phyloP scores from a whole-genome alignment of 768 basidiomycete genomes.

The Mycena maculata region DNA sequence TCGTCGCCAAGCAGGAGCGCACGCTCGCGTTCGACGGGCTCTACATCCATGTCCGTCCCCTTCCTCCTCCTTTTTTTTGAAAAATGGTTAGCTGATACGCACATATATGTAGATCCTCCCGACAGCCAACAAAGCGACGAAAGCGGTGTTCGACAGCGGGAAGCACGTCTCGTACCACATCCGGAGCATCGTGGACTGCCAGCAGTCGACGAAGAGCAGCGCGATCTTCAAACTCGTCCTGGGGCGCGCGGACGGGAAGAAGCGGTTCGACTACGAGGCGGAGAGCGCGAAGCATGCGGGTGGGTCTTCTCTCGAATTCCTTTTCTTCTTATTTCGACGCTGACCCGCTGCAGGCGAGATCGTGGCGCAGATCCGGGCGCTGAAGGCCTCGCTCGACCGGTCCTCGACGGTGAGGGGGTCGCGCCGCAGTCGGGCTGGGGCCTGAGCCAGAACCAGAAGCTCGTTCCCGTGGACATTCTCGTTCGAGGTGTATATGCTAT shows the following conservation, averaged over 20 bases:
- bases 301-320: slow-evolving; percentile 38
- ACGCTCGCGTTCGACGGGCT: slow-evolving; percentile 94
- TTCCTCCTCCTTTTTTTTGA: background rate
- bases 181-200: slow-evolving; percentile 85
- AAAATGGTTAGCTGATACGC: slow-evolving; percentile 20
- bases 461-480: no score
- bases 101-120: slow-evolving; percentile 80
- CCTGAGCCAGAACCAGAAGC: no score
- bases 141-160: slow-evolving; percentile 87
- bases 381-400: slow-evolving; percentile 68
- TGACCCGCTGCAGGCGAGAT: slow-evolving; percentile 68
- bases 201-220: slow-evolving; percentile 83
- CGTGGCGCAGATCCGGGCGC: slow-evolving; percentile 74
- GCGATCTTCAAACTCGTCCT: slow-evolving; percentile 92
- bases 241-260: slow-evolving; percentile 73
- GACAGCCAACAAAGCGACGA: slow-evolving; percentile 75
- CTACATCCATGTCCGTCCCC: slow-evolving; percentile 81
- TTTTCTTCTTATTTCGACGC: background rate
- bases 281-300: slow-evolving; percentile 85
- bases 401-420: slow-evolving; percentile 72
- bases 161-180: slow-evolving; percentile 95
- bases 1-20: slow-evolving; percentile 90
- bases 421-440: slow-evolving; percentile 71
- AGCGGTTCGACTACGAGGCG: slow-evolving; percentile 97
- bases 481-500: no score